These are phyloP conservation scores for Miscanthus sacchariflorus DNA, from an alignment of 202 grass and related monocot genomes.

Conservation along the genomic window DNA sequence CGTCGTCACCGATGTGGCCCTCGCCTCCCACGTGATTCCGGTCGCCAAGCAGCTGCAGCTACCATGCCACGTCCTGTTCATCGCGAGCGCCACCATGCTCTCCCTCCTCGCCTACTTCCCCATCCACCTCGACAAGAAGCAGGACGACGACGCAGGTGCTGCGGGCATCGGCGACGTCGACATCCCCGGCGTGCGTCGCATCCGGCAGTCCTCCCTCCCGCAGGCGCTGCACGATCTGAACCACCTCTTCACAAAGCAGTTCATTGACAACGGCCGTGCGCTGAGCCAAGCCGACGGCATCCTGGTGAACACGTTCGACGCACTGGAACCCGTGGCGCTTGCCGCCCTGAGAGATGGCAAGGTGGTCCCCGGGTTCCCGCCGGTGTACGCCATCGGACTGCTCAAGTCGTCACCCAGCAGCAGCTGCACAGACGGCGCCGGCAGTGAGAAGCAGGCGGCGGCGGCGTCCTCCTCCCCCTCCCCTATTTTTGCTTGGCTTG, in stretches of 20 bases:
- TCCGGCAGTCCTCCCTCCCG: background rate
- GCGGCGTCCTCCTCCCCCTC: background rate
- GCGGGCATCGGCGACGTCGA: background rate
- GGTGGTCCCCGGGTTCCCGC: conserved; percentile 40
- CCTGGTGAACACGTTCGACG: conserved; percentile 53
- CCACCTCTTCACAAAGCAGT: conserved; percentile 48
- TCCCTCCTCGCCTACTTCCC: conserved; percentile 13
- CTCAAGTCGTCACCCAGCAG: conserved; percentile 4
- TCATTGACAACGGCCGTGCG: conserved; percentile 20
- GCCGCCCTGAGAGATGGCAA: conserved; percentile 43
- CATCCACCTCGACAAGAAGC: background rate
- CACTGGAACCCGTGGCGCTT: conserved; percentile 43
- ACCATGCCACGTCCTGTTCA: conserved; percentile 62
- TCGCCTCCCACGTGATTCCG: conserved; percentile 53
- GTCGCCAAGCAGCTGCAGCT: conserved; percentile 36
- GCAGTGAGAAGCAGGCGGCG: background rate
- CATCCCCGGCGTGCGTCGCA: conserved; percentile 36
- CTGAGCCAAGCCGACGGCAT: conserved; percentile 32
- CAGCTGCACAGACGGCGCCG: too few relatives aligned
- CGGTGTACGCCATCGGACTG: conserved; percentile 48
- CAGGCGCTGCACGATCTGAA: conserved; percentile 22
- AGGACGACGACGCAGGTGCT: too few relatives aligned
- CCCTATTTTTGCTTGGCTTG: background rate
- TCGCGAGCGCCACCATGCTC: conserved; percentile 47
- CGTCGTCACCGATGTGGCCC: conserved; percentile 54